Base-by-base conservation (phyloP, 768 basidiomycete species). In the Daedaleopsis nitida region DNA sequence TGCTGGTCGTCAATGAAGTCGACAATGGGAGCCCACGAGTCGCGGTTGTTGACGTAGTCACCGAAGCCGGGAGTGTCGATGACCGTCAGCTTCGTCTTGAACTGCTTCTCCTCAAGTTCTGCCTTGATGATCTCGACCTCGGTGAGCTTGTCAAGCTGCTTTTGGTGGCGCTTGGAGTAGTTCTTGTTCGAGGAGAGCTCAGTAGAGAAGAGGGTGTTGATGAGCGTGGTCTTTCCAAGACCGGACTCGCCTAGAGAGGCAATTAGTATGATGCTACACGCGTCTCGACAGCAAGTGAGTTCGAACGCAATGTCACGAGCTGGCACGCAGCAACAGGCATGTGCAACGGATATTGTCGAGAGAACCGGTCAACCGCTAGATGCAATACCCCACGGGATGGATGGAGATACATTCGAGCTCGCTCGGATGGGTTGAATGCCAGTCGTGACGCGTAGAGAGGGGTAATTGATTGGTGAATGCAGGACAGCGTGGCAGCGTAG, bases 21-120 rank as follows among this genome's bases (percentile, higher is more conserved):
- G 73, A 99, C 89, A 68, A 99, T 98, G 56, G 97, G 97, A 32
- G 86, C 83, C 97, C 97, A 99, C 19, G 94, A 96, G 76, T 98
- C 97, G 58, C 94, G 87, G 85, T 99, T 99, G 92, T 99, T 99
- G 79, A 99, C 96, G 71, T 98, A 98, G 89, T 99, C 97, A 39
- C 97, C 97, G 65, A 98, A 99, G 32, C 97, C 97, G 57, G 97
- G 97, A 12, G 96, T 98, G 77, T 99, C 97, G 66, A 99, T 96
- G 73, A 98, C 97, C 17, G 92, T 96, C 65, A 99, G 87, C 83
- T 98, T 98, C 82, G 98, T 96, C 77, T 95, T 96, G 87, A 98
- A 98, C 73, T 94, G 91, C 74, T 96, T 94, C 77, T 98, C 97
- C 78, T 98, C 97, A 23, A 99, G 86, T 79, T 98, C 96, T 14